A percentile compares a stretch with the other conserved stretches of the same genome.
phyloP scores from a whole-genome alignment of 495 filamentous ascomycete genomes.

The Aspergillus egyptiacus region DNA sequence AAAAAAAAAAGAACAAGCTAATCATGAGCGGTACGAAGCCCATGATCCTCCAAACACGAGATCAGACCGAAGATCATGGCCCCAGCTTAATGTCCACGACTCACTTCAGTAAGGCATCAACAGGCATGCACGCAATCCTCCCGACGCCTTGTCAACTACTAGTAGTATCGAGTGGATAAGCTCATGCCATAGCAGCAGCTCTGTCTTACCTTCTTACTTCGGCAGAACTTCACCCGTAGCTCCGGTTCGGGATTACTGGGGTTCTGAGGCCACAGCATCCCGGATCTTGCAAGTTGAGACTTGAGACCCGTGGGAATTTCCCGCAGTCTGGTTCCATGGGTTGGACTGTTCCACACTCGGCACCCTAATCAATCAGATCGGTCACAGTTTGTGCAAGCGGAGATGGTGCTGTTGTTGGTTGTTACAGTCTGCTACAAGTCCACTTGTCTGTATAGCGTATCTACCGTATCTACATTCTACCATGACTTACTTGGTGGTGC shows the following conservation, averaged over 20 bases:
- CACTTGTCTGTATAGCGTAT: slow-evolving; percentile 1
- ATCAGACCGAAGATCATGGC: neutral
- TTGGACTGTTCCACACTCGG: slow-evolving; percentile 17
- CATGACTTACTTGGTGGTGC: too few relatives aligned
- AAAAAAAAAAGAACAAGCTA: too few relatives aligned
- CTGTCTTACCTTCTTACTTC: neutral
- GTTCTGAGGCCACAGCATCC: slow-evolving; percentile 4
- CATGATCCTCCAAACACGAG: neutral
- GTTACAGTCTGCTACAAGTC: slow-evolving; percentile 2
- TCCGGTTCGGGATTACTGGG: neutral
- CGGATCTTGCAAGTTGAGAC: too few relatives aligned
- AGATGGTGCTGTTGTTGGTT: slow-evolving; percentile 4
- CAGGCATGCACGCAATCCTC: neutral
- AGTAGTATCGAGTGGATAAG: too few relatives aligned
- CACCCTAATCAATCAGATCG: slow-evolving; percentile 14
- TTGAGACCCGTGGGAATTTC: slow-evolving; percentile 17
- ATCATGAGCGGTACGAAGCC: too few relatives aligned
- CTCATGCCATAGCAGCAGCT: too few relatives aligned
- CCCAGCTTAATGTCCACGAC: neutral
- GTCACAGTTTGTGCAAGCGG: slow-evolving; percentile 9
- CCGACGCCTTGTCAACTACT: neutral
- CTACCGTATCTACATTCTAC: neutral
- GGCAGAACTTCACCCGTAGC: neutral
- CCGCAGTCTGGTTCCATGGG: slow-evolving; percentile 20
- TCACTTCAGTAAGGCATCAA: neutral